Evolutionary conservation across 1,284 basidiomycete species (phyloP).

Genomic region (Leccinum angustisporum): DNA sequence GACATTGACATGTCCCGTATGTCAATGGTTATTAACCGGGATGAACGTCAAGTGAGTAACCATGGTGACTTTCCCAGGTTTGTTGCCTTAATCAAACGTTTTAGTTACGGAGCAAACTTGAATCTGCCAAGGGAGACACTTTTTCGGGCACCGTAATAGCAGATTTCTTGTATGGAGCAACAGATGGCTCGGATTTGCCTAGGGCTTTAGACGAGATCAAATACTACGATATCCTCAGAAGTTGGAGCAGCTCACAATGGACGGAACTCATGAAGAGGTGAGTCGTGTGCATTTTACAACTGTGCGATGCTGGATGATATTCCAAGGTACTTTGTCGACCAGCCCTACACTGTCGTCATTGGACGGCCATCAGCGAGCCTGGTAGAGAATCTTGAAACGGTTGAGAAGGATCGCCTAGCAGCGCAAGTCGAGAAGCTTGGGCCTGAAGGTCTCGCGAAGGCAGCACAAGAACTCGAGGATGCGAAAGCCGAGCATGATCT

Average conservation of each 20-base stretch:
- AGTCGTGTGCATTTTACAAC: slow-evolving; percentile 20
- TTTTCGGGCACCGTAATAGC: slow-evolving; percentile 74
- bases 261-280: slow-evolving; percentile 76
- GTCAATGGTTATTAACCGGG: slow-evolving; percentile 82
- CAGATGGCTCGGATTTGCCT: slow-evolving; percentile 80
- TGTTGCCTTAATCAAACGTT: slow-evolving; percentile 1
- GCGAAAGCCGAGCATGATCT: slow-evolving; percentile 88
- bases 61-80: neutral
- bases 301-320: slow-evolving; percentile 7
- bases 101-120: slow-evolving; percentile 73
- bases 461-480: slow-evolving; percentile 68
- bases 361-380: slow-evolving; percentile 91
- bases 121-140: slow-evolving; percentile 74
- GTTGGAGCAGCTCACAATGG: slow-evolving; percentile 84
- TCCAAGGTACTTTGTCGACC: slow-evolving; percentile 75
- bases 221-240: slow-evolving; percentile 65
- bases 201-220: slow-evolving; percentile 79
- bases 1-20: slow-evolving; percentile 94
- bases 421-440: slow-evolving; percentile 75
- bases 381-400: slow-evolving; percentile 77
- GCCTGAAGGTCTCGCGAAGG: slow-evolving; percentile 75
- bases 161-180: slow-evolving; percentile 88
- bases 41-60: slow-evolving; percentile 74
- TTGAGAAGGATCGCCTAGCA: slow-evolving; percentile 79
- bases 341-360: slow-evolving; percentile 69